Conservation (phyloP, 176 grass and related monocot genomes). For the Pontederia crassipes region DNA sequence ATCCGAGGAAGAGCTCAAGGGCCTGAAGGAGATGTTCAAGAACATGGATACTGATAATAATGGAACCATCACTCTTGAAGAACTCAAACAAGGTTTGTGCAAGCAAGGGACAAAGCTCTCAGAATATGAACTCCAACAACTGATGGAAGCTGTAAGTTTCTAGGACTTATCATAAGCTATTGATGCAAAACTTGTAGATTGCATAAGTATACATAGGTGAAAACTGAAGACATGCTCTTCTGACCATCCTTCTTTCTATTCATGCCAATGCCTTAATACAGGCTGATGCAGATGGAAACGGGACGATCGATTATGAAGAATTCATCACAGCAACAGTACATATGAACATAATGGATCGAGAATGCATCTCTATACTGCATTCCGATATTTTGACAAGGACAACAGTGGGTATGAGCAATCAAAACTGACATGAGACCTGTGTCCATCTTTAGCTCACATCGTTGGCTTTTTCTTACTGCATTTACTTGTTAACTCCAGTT, state of each 20-base stretch:
- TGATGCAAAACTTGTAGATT: background rate
- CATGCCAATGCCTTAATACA: background rate
- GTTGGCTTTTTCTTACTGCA: background rate
- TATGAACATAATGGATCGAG: constrained; percentile 13
- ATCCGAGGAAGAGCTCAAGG: constrained; percentile 80
- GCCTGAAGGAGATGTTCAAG: constrained; percentile 90
- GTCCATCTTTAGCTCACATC: background rate
- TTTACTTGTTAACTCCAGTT: background rate
- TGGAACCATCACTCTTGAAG: constrained; percentile 71
- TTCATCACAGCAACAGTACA: constrained; percentile 13
- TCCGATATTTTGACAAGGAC: constrained; percentile 10
- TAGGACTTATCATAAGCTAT: background rate
- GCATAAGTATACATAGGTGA: background rate
- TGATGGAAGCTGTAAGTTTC: constrained; percentile 81
- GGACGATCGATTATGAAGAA: constrained; percentile 10
- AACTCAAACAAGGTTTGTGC: constrained; percentile 50
- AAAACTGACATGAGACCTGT: background rate
- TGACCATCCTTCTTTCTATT: background rate
- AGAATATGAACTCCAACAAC: constrained; percentile 49
- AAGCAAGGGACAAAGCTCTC: constrained; percentile 69
- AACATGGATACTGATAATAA: constrained; percentile 76
- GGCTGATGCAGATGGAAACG: constrained; percentile 17
- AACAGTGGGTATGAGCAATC: constrained; percentile 3
- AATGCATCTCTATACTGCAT: constrained; percentile 11
- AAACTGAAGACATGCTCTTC: background rate